Conservation (phyloP, 495 filamentous ascomycete genomes). For the Aspergillus heteromorphus region DNA sequence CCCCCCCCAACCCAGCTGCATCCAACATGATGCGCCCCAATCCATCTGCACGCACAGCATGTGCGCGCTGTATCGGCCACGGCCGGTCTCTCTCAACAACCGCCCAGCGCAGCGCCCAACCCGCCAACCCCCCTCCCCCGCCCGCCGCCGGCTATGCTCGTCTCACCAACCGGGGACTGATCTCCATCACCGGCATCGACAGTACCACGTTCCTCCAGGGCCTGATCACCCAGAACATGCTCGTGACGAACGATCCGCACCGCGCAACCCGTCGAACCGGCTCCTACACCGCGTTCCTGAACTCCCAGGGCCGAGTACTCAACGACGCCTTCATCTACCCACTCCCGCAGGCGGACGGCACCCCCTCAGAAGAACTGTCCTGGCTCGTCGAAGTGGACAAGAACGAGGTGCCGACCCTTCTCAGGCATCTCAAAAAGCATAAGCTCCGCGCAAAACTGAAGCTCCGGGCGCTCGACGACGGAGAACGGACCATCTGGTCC, state of each 20-base stretch:
- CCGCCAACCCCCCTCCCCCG: conserved; percentile 21
- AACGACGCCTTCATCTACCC: conserved; percentile 90
- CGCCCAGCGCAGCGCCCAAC: conserved; percentile 10
- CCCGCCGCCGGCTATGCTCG: conserved; percentile 39
- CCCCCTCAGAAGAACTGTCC: conserved; percentile 35
- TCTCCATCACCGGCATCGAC: conserved; percentile 73
- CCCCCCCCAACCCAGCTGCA: background rate
- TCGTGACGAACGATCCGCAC: conserved; percentile 35
- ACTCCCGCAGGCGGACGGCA: conserved; percentile 28
- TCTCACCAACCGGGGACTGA: conserved; percentile 67
- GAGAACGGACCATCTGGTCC: conserved; percentile 60
- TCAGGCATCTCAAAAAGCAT: conserved; percentile 71
- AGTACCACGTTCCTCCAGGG: conserved; percentile 83
- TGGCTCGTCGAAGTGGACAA: conserved; percentile 84
- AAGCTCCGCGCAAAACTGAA: conserved; percentile 76
- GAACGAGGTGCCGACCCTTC: conserved; percentile 51
- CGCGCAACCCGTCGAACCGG: conserved; percentile 32
- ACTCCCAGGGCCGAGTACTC: conserved; percentile 73
- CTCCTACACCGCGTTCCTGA: conserved; percentile 79
- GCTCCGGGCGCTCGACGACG: conserved; percentile 56
- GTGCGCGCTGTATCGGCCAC: conserved; percentile 21
- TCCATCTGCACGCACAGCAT: conserved; percentile 18
- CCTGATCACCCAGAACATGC: conserved; percentile 72
- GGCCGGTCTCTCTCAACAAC: conserved; percentile 32
- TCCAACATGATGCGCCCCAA: conserved; percentile 31